Evolutionary conservation across 2,329 filamentous ascomycete genomes (phyloP).

Genomic region (Cladosporium velox): DNA sequence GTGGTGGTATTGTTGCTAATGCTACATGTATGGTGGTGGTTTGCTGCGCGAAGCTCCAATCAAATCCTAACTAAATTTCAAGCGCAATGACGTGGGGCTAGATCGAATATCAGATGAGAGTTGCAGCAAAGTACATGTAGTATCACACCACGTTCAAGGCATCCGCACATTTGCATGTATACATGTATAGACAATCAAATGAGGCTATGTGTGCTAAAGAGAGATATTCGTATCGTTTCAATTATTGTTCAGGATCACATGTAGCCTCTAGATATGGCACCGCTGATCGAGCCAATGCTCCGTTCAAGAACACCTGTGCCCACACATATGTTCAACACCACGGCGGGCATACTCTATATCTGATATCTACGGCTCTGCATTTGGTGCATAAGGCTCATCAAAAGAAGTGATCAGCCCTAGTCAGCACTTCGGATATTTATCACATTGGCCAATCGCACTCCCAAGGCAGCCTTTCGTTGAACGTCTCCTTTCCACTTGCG

Average conservation of each 20-base stretch:
- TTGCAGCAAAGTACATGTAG: not conserved
- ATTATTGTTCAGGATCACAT: not conserved
- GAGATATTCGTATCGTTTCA: not conserved
- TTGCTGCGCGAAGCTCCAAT: constrained; percentile 9
- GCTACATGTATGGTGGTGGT: not conserved
- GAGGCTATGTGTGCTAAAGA: not conserved
- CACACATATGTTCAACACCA: not conserved
- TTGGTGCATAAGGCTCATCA: not conserved
- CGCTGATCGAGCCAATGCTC: not conserved
- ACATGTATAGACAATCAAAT: not conserved
- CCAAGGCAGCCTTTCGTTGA: constrained; percentile 33
- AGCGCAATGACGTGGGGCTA: constrained; percentile 12
- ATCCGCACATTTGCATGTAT: not conserved
- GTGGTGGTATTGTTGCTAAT: not conserved
- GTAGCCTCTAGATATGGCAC: not conserved
- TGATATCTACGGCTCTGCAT: not conserved
- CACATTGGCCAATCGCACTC: not conserved
- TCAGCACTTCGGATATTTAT: not conserved
- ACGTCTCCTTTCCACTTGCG: constrained; percentile 31
- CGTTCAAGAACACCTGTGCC: not conserved
- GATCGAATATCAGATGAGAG: not conserved
- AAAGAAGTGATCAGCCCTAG: not conserved
- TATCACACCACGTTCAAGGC: constrained; percentile 6
- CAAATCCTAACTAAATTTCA: constrained; percentile 18
- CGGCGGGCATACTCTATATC: not conserved